Percentiles rank a stretch among this genome's conserved stretches.
phyloP scores from a whole-genome alignment of 768 basidiomycete genomes.

The Hericium alpestre region DNA sequence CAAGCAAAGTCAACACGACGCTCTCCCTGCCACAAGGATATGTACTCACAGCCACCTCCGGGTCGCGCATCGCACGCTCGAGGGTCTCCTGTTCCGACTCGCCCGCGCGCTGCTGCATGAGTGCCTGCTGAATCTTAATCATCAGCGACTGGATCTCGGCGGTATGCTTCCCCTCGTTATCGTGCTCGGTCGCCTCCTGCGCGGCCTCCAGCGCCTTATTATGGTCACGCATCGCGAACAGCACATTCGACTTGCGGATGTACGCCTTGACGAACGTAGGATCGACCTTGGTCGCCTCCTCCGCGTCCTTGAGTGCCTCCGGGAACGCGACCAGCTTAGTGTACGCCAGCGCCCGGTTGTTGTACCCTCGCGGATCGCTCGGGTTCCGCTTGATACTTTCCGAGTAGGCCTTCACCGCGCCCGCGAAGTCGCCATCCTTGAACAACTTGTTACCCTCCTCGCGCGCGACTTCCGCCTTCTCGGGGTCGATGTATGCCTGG shows the following conservation, averaged over 20 bases:
- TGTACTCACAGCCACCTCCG: slow-evolving; percentile 75
- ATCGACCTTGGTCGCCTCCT: slow-evolving; percentile 88
- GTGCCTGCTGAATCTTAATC: slow-evolving; percentile 68
- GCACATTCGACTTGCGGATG: slow-evolving; percentile 82
- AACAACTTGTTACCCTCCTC: slow-evolving; percentile 90
- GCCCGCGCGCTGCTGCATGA: slow-evolving; percentile 65
- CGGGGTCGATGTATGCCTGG: slow-evolving; percentile 80
- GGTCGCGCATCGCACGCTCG: slow-evolving; percentile 92
- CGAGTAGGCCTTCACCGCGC: slow-evolving; percentile 83
- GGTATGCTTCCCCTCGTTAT: slow-evolving; percentile 71
- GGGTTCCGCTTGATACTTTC: slow-evolving; percentile 97
- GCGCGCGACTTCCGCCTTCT: slow-evolving; percentile 67
- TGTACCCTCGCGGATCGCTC: slow-evolving; percentile 83
- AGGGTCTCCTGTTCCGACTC: slow-evolving; percentile 92
- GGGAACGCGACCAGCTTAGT: slow-evolving; percentile 89
- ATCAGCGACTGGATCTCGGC: slow-evolving; percentile 76
- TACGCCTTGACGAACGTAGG: slow-evolving; percentile 90
- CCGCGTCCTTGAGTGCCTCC: slow-evolving; percentile 92
- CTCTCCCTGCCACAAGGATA: too few relatives aligned
- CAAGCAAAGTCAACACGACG: neutral
- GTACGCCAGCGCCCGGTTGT: slow-evolving; percentile 96
- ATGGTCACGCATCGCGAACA: slow-evolving; percentile 86
- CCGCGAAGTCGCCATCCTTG: slow-evolving; percentile 87
- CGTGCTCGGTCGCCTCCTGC: slow-evolving; percentile 68
- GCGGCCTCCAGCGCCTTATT: slow-evolving; percentile 76